These are phyloP conservation scores for Penicillium argentinense DNA, from an alignment of 495 filamentous ascomycete species.

Conservation along the genomic window DNA sequence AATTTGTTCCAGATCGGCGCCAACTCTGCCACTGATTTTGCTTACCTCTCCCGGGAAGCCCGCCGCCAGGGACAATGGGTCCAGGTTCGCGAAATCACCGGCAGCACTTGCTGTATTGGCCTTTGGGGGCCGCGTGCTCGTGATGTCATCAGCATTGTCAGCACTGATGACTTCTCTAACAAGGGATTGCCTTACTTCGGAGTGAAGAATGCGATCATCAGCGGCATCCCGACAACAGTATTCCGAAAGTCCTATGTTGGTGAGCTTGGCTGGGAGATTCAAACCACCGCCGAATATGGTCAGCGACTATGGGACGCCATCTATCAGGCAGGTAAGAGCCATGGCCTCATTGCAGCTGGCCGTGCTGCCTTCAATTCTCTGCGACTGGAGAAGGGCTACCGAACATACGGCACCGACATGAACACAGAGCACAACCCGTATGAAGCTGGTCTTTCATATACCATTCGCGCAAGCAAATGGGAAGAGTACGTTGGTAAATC, in stretches of 20 bases:
- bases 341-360: conserved; percentile 49
- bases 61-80: conserved; percentile 38
- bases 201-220: conserved; percentile 34
- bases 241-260: conserved; percentile 50
- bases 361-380: conserved; percentile 49
- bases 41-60: conserved; percentile 43
- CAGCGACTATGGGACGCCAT: conserved; percentile 46
- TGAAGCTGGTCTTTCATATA: conserved; percentile 42
- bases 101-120: conserved; percentile 50
- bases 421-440: conserved; percentile 50
- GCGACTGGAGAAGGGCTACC: conserved; percentile 49
- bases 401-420: conserved; percentile 45
- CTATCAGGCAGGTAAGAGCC: conserved; percentile 41
- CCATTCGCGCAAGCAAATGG: conserved; percentile 35
- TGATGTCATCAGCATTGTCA: conserved; percentile 34
- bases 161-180: conserved; percentile 40
- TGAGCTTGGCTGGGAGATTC: conserved; percentile 52
- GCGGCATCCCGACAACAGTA: conserved; percentile 40
- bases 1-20: conserved; percentile 47
- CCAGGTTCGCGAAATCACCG: conserved; percentile 49
- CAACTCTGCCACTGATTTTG: conserved; percentile 43
- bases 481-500: conserved; percentile 40
- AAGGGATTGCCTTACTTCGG: conserved; percentile 38
- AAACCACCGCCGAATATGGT: conserved; percentile 47
- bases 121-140: conserved; percentile 51